phyloP scores from a whole-genome alignment of 106 monocot species.

The Iris macrosiphon region DNA sequence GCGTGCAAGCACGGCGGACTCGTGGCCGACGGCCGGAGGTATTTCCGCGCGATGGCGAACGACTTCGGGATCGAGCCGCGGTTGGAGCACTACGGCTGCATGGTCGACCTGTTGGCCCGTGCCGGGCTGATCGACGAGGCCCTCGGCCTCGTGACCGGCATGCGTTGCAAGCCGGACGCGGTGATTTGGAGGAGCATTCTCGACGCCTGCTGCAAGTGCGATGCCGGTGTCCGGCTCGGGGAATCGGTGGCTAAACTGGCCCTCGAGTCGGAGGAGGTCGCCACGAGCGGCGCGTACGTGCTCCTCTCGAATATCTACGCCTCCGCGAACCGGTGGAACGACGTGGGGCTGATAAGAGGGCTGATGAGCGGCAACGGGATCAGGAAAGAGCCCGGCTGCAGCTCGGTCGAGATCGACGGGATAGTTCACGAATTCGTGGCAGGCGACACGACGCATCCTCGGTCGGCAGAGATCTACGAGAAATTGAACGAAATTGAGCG shows the following conservation, averaged over 20 bases:
- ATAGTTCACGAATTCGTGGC: constrained; percentile 61
- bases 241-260: constrained; percentile 30
- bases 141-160: constrained; percentile 35
- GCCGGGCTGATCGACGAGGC: constrained; percentile 53
- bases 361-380: constrained; percentile 62
- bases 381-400: constrained; percentile 69
- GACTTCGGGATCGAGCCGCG: constrained; percentile 19
- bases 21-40: constrained; percentile 23
- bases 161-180: constrained; percentile 54
- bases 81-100: constrained; percentile 36
- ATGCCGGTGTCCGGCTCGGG: constrained; percentile 21
- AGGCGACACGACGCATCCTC: constrained; percentile 58
- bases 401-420: constrained; percentile 62
- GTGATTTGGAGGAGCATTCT: constrained; percentile 82
- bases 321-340: constrained; percentile 55
- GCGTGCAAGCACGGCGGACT: constrained; percentile 44
- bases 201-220: constrained; percentile 55
- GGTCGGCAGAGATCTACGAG: constrained; percentile 35
- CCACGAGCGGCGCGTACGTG: constrained; percentile 41
- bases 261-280: constrained; percentile 31
- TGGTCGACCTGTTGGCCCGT: constrained; percentile 33
- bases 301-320: constrained; percentile 67
- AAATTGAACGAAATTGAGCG: constrained; percentile 31
- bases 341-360: constrained; percentile 41
- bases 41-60: constrained; percentile 18